Evolutionary conservation across 2,329 filamentous ascomycete species (phyloP), one percentile per base, ranked within the genome.

Genomic region (Orbilia ellipsospora): DNA sequence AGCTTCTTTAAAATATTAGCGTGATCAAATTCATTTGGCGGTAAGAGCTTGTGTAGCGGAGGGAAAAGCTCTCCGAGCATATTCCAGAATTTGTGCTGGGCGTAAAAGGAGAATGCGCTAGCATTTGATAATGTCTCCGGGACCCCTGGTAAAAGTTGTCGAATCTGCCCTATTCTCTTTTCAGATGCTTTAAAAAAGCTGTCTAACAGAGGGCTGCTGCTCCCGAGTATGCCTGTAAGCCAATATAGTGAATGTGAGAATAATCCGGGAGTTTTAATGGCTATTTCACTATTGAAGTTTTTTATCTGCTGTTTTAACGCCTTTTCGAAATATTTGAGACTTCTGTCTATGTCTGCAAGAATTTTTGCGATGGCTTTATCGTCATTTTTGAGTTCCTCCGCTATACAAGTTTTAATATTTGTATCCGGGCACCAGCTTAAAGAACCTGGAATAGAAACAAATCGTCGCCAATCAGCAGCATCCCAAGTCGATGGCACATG

Each of bases 371-470:
- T 45, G 3, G 8, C n/a, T 1, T 60, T 15, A 0, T 36, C 13
- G n/a, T 66, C 44, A 6, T 28, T 55, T n/a, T 40, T 10, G 13
- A 61, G 20, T 20, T 61, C 67, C 3, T 52, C 31, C 0, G 55
- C 40, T 4, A 73, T 6, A 40, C 69, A 73, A 2, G 36, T 55
- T 10, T 6, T 23, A 4, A 62, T n/a, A 51, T 73, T 51, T 2
- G n/a, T 44, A 3, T 45, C 26, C 5, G 69, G 69, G n/a, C 69
- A 73, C 69, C 69, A 73, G 50, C 23, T 40, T 12, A 73, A 48
- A 23, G 23, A 23, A 4, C 23, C 23, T 4, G 69, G 50, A 13
- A 62, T 57, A 3, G 62, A 28, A 16, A 42, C 16, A 20, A 26
- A 73, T 36, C 18, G 16, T 7, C n/a, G 61, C 69, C 62, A 66